Conservation (phyloP, 2,329 filamentous ascomycete species). For the Penicillium sp. region DNA sequence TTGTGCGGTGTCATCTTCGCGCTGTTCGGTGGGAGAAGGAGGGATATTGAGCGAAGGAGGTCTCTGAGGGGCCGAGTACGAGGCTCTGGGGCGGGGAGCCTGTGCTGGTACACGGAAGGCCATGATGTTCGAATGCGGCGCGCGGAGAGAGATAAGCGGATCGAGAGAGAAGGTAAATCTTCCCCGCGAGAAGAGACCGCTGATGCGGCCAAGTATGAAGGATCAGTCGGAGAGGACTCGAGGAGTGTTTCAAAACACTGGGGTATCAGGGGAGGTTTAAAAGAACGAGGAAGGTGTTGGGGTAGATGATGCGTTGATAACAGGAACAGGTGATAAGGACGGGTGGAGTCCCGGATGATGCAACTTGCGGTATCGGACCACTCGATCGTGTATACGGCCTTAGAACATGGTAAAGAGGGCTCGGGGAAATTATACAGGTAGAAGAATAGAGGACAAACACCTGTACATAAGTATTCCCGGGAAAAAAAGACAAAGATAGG, state of each 20-base stretch:
- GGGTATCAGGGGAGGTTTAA: background rate
- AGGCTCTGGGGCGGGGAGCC: conserved; percentile 34
- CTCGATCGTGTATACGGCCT: background rate
- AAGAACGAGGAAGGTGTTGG: conserved; percentile 1
- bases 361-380: conserved; percentile 19
- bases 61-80: conserved; percentile 31
- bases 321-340: conserved; percentile 5
- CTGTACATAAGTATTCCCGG: background rate
- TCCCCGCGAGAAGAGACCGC: conserved; percentile 21
- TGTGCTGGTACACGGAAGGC: conserved; percentile 41
- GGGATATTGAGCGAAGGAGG: conserved; percentile 29
- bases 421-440: background rate
- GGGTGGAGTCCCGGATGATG: conserved; percentile 12
- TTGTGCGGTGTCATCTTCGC: conserved; percentile 74
- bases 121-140: conserved; percentile 25
- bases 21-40: conserved; percentile 34
- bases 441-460: background rate
- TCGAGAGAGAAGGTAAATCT: conserved; percentile 17
- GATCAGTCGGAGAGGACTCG: background rate
- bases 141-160: conserved; percentile 10
- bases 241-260: background rate
- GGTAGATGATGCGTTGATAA: conserved; percentile 23
- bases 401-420: background rate
- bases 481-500: background rate
- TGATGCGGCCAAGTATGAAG: conserved; percentile 9